Percentiles rank a stretch among this genome's conserved stretches.
Evolutionary conservation across 2,329 filamentous ascomycete genomes (phyloP).

Genomic region (Claviceps purpurea): DNA sequence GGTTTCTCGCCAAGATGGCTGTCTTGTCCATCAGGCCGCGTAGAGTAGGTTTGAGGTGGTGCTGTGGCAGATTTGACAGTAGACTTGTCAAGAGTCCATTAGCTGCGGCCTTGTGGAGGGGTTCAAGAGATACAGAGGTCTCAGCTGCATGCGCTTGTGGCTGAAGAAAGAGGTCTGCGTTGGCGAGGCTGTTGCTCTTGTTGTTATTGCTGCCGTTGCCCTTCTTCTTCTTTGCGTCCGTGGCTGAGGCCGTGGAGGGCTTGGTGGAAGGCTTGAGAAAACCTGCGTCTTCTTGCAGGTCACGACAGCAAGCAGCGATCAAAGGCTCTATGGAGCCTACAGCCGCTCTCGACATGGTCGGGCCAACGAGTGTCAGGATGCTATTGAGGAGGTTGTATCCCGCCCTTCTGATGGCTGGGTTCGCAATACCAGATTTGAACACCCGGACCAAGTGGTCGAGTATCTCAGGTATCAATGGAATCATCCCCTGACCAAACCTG

Average conservation of each 20-base stretch:
- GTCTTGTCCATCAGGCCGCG: conserved; percentile 70
- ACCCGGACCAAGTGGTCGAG: conserved; percentile 61
- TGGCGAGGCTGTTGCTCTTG: conserved; percentile 24
- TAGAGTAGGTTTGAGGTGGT: conserved; percentile 54
- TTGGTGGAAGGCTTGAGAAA: conserved; percentile 28
- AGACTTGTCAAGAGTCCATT: conserved; percentile 46
- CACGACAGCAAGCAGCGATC: conserved; percentile 58
- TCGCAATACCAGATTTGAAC: conserved; percentile 44
- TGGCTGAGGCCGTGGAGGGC: conserved; percentile 14
- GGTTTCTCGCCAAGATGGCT: conserved; percentile 56
- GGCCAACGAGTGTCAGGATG: conserved; percentile 49
- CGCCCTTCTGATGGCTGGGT: conserved; percentile 41
- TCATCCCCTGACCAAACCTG: conserved; percentile 43
- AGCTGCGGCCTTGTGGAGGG: conserved; percentile 42
- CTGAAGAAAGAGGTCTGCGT: conserved; percentile 59
- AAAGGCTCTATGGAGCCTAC: conserved; percentile 49
- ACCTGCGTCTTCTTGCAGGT: conserved; percentile 47
- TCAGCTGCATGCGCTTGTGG: conserved; percentile 20
- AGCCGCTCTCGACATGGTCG: conserved; percentile 50
- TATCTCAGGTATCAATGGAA: conserved; percentile 48
- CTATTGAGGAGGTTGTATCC: conserved; percentile 46
- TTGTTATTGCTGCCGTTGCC: conserved; percentile 20
- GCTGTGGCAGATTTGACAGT: conserved; percentile 50
- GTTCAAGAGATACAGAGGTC: conserved; percentile 22
- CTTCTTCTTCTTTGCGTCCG: conserved; percentile 19